Evolutionary conservation across 1,284 basidiomycete species (phyloP).

Genomic region (Chiua sp.): DNA sequence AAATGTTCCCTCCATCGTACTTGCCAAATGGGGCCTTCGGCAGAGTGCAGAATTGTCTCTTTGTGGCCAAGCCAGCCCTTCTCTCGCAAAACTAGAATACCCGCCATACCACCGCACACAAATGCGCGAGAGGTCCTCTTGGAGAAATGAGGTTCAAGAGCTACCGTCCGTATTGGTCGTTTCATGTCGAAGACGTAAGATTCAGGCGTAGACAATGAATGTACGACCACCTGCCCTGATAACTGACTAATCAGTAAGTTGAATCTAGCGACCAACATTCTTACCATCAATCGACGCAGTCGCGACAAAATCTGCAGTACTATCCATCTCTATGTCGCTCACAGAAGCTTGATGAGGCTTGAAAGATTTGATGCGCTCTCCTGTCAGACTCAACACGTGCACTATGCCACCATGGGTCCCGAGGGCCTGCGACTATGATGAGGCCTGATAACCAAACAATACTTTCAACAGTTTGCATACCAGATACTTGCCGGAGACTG

Average conservation of each 20-base stretch:
- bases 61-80: slow-evolving; percentile 98
- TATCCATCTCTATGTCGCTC: slow-evolving; percentile 86
- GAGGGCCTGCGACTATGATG: slow-evolving; percentile 59
- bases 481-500: slow-evolving; percentile 77
- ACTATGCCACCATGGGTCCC: slow-evolving; percentile 94
- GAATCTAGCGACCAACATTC: slow-evolving; percentile 23
- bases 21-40: slow-evolving; percentile 96
- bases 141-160: slow-evolving; percentile 92
- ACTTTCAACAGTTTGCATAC: slow-evolving; percentile 47
- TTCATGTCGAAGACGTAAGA: slow-evolving; percentile 92
- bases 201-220: slow-evolving; percentile 84
- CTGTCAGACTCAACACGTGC: slow-evolving; percentile 83
- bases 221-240: slow-evolving; percentile 87
- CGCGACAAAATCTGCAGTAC: slow-evolving; percentile 88
- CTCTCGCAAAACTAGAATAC: slow-evolving; percentile 85
- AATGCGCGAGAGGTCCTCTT: slow-evolving; percentile 84
- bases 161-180: slow-evolving; percentile 89
- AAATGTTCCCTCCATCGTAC: slow-evolving; percentile 86
- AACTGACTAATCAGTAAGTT: slow-evolving; percentile 22
- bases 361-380: slow-evolving; percentile 89
- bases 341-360: slow-evolving; percentile 93
- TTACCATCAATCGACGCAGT: slow-evolving; percentile 95
- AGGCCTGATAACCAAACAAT: slow-evolving; percentile 11
- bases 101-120: slow-evolving; percentile 94
- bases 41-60: slow-evolving; percentile 84